Conservation (phyloP, 805 yeast genomes). For the Priceomyces castillae region DNA sequence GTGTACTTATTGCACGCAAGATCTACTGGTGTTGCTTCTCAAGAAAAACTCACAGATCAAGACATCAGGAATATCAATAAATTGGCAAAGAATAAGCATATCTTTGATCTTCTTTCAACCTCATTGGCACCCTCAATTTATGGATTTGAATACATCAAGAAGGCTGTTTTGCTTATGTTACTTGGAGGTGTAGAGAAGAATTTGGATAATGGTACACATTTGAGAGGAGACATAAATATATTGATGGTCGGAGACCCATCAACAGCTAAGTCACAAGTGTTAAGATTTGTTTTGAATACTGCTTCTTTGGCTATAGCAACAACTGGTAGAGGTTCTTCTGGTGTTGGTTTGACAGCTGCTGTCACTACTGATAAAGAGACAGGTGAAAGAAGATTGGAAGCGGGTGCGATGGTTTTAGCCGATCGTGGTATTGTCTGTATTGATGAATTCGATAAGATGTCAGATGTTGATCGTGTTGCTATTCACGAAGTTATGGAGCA, state of each 20-base stretch:
- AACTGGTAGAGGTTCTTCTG: constrained; percentile 99
- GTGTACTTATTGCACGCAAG: constrained; percentile 85
- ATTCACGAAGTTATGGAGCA: constrained; percentile 99
- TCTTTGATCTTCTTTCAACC: constrained; percentile 75
- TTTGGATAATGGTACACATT: constrained; percentile 90
- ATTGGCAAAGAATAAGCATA: constrained; percentile 63
- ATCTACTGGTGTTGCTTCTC: constrained; percentile 78
- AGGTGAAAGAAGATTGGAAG: constrained; percentile 93
- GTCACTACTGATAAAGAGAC: constrained; percentile 96
- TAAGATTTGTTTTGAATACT: constrained; percentile 90
- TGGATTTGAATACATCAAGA: constrained; percentile 88
- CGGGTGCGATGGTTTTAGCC: constrained; percentile 99
- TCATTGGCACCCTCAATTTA: constrained; percentile 95
- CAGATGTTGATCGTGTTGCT: constrained; percentile 94
- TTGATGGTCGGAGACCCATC: constrained; percentile 99
- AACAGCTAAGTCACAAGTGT: constrained; percentile 94
- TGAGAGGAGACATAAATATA: constrained; percentile 95
- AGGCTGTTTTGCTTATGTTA: constrained; percentile 86
- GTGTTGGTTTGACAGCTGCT: constrained; percentile 99
- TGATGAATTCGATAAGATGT: constrained; percentile 98
- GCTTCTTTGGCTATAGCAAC: constrained; percentile 96
- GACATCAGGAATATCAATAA: constrained; percentile 86
- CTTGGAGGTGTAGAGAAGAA: constrained; percentile 95
- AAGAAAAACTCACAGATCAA: constrained; percentile 64
- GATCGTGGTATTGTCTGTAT: constrained; percentile 97